Evolutionary conservation across 805 yeast genomes (phyloP), one percentile per base, ranked within the genome.

Genomic region (Suhomyces xylopsoci): DNA sequence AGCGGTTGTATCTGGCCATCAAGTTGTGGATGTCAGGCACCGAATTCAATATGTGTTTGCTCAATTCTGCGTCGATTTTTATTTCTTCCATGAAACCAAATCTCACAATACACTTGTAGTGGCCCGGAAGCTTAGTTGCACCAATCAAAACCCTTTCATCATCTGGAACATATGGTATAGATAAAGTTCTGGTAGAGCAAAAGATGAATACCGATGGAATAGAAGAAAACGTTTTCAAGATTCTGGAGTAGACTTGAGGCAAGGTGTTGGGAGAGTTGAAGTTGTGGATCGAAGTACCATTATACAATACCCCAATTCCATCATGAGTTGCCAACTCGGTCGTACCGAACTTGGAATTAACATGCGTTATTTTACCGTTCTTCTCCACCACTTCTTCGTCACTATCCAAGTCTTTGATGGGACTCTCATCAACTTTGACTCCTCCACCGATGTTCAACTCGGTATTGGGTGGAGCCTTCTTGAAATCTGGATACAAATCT

Each of bases 51-150:
- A 69, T 68, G 28, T 45, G 51, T 12, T 59, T 47, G 34, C 57
- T 60, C 48, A 67, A 56, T 3, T 51, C 58, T 14, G 54, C 34
- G 51, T 63, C 66, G 17, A 67, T 57, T 38, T 42, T 46, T 8
- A 66, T 61, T n/a, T 61, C 61, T 43, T 77, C 80, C 79, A 76
- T 77, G 61, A 80, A 81, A 3, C 85, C 85, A 53, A 73, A 79
- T 24, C 81, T 66, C 6, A 80, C 57, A 14, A 80, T 66, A 53
- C 83, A 79, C 53, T 79, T 66, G 65, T 76, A 78, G 57, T 79
- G 78, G 0, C 83, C 81, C 1, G 74, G 70, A 24, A 76, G 58
- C 38, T 69, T 70, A 53, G 77, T 73, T 24, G 74, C 58, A 3
- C 71, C 76, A 25, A 80, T 53, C 19, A 74, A 56, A 3, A 78